Evolutionary conservation across 2,329 filamentous ascomycete genomes (phyloP).

Genomic region (Metarhizium humberi): DNA sequence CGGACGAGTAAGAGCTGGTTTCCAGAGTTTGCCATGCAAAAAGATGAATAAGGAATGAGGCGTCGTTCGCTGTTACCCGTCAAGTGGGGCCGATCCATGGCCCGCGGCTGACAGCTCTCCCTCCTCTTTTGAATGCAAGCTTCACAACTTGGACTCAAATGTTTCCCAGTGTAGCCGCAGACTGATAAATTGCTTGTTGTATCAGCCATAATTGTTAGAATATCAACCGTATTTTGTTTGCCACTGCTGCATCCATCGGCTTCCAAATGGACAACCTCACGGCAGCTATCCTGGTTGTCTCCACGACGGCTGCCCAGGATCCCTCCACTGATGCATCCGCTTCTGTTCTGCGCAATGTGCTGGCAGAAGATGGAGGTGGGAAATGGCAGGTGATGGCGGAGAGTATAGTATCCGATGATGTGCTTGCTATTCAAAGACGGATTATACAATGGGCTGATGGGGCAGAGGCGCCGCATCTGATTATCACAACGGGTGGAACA

Average conservation of each 20-base stretch:
- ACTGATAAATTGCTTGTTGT: too few species aligned
- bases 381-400: slow-evolving; percentile 63
- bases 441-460: slow-evolving; percentile 67
- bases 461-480: slow-evolving; percentile 55
- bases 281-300: slow-evolving; percentile 76
- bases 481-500: slow-evolving; percentile 86
- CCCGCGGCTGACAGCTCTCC: too few species aligned
- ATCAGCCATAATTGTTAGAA: too few species aligned
- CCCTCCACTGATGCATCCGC: slow-evolving; percentile 70
- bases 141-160: too few species aligned
- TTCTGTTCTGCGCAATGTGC: slow-evolving; percentile 56
- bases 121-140: too few species aligned
- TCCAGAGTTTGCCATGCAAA: too few species aligned
- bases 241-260: background rate
- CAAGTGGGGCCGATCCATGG: background rate
- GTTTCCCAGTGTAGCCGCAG: too few species aligned
- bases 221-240: too few species aligned
- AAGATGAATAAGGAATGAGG: too few species aligned
- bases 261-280: slow-evolving; percentile 39
- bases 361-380: slow-evolving; percentile 54
- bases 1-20: too few species aligned
- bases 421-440: slow-evolving; percentile 62
- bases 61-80: background rate
- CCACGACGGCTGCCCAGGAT: slow-evolving; percentile 78
- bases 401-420: slow-evolving; percentile 72